Evolutionary conservation across 1,139 yeast species (phyloP).

Genomic region (Arxiozyma bovina): DNA sequence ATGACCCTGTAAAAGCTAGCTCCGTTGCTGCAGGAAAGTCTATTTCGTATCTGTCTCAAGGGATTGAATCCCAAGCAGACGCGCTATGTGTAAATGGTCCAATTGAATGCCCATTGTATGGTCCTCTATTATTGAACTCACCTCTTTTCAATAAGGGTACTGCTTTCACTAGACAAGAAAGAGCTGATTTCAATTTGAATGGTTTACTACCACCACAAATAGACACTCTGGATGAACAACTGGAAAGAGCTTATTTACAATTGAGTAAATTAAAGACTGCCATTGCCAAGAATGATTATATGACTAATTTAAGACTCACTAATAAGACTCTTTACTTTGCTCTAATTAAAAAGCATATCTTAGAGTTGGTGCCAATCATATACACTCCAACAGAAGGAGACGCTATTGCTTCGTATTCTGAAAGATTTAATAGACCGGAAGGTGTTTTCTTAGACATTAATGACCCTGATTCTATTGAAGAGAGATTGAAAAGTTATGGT

Average conservation of each 20-base stretch:
- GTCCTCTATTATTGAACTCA: constrained; percentile 65
- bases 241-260: constrained; percentile 83
- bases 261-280: constrained; percentile 69
- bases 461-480: constrained; percentile 65
- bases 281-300: constrained; percentile 82
- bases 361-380: constrained; percentile 85
- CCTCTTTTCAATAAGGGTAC: constrained; percentile 90
- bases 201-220: constrained; percentile 81
- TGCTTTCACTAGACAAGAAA: constrained; percentile 77
- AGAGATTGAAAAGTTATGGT: constrained; percentile 64
- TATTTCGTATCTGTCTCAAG: constrained; percentile 3
- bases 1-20: not conserved
- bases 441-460: constrained; percentile 87
- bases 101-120: constrained; percentile 67
- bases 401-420: constrained; percentile 87
- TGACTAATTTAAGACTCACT: constrained; percentile 84
- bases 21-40: not conserved
- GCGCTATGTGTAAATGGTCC: constrained; percentile 67
- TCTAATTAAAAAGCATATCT: constrained; percentile 73
- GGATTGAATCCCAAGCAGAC: constrained; percentile 22
- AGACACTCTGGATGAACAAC: constrained; percentile 79
- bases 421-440: constrained; percentile 87
- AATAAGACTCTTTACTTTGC: constrained; percentile 87
- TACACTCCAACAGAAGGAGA: constrained; percentile 98
- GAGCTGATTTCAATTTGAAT: constrained; percentile 66